Base-by-base conservation (phyloP, 495 filamentous ascomycete species). In the Penicillium longicatenatum region DNA sequence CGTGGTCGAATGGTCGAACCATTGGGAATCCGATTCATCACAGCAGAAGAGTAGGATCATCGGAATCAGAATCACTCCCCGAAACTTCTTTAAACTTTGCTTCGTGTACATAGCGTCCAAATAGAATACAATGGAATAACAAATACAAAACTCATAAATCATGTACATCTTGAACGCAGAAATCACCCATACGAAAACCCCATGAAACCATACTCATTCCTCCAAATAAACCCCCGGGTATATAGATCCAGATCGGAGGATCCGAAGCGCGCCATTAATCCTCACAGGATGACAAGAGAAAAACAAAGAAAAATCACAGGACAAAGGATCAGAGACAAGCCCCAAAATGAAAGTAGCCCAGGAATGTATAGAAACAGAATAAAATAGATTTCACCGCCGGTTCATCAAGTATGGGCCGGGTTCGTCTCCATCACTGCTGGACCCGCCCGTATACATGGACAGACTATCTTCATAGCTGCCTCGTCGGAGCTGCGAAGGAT, bases 371-470 rank as follows among this genome's bases (percentile, higher is more conserved):
- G 24, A 6, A 26, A 26, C 2, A 3, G 24, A 3, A 26, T 8
- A 1, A 2, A 21, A 11, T 12, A 11, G 43, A 10, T 33, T n/a
- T 10, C 17, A 20, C 21, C 67, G 67, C 37, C 65, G 65, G 26
- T 66, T 66, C 52, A 73, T 64, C 52, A 64, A 75, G 52, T 75
- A 75, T 7, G 62, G 49, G 16, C 62, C 68, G 6, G 54, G 50
- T 39, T 75, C 71, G 44, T 71, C 72, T 20, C 70, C 74, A 37
- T 73, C 70, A 55, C 68, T 72, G 52, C 71, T 75, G 7, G 70
- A 73, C 8, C 59, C 63, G 20, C 64, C 69, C 5, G 69, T 75
- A 39, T 72, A 76, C 31, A 63, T 58, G 16, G 70, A 74, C 20
- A 12, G 37, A 3, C 41, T 62, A 30, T 72, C 71, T 33, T 71